Base-by-base conservation (phyloP, 1,284 basidiomycete species). In the Bondarzewia mesenterica region DNA sequence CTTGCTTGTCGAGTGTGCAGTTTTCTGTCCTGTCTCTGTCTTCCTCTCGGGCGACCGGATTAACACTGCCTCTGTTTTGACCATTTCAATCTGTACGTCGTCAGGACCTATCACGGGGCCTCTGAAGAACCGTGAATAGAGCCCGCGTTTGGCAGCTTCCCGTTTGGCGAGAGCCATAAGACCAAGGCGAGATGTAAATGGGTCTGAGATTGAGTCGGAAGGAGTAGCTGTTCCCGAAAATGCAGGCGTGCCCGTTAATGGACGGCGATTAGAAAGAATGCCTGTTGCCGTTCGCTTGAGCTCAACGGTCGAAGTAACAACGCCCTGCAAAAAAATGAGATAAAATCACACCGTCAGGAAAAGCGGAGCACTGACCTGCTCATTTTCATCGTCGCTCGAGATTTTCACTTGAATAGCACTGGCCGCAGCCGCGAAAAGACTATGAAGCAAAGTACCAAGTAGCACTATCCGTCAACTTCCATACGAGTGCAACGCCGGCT, bases 51-150 rank as follows among this genome's bases (percentile, higher is more conserved):
- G n/a, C n/a, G n/a, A n/a, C n/a, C 26, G 38, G 15, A 42, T 12
- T 18, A 42, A 15, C 8, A 37, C 21, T 4, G 10, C 21, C 42
- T 49, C 48, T 32, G 50, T 50, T 43, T 49, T 47, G 16, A 50
- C 26, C 42, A 39, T 50, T 35, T 50, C 50, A 16, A 29, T 39
- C 40, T 62, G 58, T 14, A 53, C 54, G 21, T 60, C 56, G 21
- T 79, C 73, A 8, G 76, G 72, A 5, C 74, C 72, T 44, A 85
- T 61, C 35, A 84, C 65, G 29, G 86, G 75, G 0, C 91, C 91
- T 20, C 85, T 77, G 58, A 87, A 85, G 63, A 95, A 95, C 47
- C 75, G 73, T 2, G 88, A 75, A 62, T 95, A 95, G 2, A 95
- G 72, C 26, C 73, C 74, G 23, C 78, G 71, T 50, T 76, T 77